Base-by-base conservation (phyloP, 2,329 filamentous ascomycete genomes). In the Fusarium sp. region DNA sequence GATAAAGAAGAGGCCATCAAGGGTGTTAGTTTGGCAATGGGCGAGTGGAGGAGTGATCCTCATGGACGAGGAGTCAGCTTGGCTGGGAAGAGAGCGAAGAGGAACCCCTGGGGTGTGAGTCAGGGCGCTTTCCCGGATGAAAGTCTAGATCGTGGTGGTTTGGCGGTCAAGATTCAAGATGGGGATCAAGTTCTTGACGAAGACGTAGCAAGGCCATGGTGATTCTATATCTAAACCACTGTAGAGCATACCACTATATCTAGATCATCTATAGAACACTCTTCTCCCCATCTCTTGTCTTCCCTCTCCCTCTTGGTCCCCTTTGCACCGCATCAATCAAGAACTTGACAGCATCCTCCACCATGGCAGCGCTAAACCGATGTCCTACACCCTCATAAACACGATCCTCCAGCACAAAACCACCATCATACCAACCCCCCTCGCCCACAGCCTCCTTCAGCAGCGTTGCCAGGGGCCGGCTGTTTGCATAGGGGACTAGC, bases 371-470 rank as follows among this genome's bases (percentile, higher is more conserved):
- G 11, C 88, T 91, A 76, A 94, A 95, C n/a, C 86, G 85, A 80
- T 97, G 94, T 0, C 92, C 92, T 1, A 91, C 86, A 0, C 89
- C 91, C 1, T 90, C 86, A 76, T 94, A 95, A 0, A 95, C 84
- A 35, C 89, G 87, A 79, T 95, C 91, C 60, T 91, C 88, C 6
- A 95, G 80, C 38, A 84, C 84, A 2, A 94, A 82, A 1, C 87
- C 85, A 1, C 89, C 85, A 20, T 91, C 88, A 68, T 86, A 92
- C 87, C 86, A 92, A 8, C 81, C 81, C 3, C 60, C 66, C 32
- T 72, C 71, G 1, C 78, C 81, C 4, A 81, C 83, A 1, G 90
- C 90, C 9, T 85, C 82, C 78, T 90, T 90, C 65, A 97, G 82
- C 71, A 91, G 89, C 0, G 86, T 81, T 25, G 94, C 71, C 70